Conservation (phyloP, 225 moss, liverwort and hornwort genomes). For the Lunularia cruciata region DNA sequence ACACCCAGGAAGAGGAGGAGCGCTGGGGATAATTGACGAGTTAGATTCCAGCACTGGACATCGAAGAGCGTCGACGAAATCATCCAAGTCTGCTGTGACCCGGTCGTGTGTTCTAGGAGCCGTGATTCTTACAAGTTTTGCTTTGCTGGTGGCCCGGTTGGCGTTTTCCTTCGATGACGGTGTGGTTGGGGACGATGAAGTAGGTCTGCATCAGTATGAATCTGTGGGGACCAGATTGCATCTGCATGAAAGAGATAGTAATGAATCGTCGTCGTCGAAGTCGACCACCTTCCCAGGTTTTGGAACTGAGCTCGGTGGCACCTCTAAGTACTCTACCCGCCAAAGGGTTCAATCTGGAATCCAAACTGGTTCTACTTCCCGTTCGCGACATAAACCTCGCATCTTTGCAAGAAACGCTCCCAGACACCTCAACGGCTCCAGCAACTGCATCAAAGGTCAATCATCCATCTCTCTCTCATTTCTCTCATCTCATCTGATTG, state of each 20-base stretch:
- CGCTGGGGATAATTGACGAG: background rate
- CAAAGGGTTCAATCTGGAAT: background rate
- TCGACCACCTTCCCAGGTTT: too few relatives aligned
- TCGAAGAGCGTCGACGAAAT: background rate
- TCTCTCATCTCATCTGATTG: too few relatives aligned
- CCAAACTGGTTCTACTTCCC: background rate
- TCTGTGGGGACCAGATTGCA: background rate
- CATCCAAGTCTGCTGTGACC: background rate
- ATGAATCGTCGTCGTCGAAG: background rate
- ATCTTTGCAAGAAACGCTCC: slow-evolving; percentile 5
- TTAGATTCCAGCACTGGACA: background rate
- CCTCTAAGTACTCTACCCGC: too few relatives aligned
- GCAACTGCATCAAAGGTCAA: slow-evolving; percentile 15
- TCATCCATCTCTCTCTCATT: background rate
- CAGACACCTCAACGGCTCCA: background rate
- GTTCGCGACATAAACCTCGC: background rate
- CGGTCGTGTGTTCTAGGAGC: slow-evolving; percentile 8
- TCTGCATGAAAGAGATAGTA: background rate
- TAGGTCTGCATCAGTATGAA: background rate
- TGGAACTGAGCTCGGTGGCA: too few relatives aligned
- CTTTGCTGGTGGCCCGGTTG: slow-evolving; percentile 20
- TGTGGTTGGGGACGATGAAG: background rate
- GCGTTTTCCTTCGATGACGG: slow-evolving; percentile 13
- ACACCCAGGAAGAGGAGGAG: background rate
- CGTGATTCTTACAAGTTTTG: slow-evolving; percentile 9